Conservation (phyloP, 2,329 filamentous ascomycete genomes). For the Boeremia lycopersici region DNA sequence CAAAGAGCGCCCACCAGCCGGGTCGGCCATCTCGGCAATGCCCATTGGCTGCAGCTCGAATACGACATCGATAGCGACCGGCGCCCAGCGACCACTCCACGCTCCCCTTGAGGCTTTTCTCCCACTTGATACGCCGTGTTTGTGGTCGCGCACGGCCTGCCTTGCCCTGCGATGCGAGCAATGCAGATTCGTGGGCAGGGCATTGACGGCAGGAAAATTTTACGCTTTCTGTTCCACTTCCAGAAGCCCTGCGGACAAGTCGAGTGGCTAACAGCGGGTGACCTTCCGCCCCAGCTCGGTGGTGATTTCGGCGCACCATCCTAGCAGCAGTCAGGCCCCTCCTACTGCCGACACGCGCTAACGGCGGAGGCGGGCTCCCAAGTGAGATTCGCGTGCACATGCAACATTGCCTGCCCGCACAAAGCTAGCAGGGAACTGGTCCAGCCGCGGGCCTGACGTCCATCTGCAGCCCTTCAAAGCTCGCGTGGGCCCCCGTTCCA, state of each 20-base stretch:
- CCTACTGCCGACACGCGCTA: conserved; percentile 23
- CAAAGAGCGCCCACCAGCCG: not conserved
- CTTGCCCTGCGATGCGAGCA: not conserved
- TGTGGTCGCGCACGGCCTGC: not conserved
- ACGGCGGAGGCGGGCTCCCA: conserved; percentile 23
- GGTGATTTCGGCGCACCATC: conserved; percentile 21
- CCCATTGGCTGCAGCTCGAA: conserved; percentile 21
- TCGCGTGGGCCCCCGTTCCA: conserved; percentile 25
- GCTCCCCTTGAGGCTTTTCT: conserved; percentile 11
- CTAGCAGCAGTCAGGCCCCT: conserved; percentile 19
- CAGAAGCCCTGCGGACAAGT: conserved; percentile 17
- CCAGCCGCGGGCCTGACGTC: conserved; percentile 34
- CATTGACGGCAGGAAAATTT: conserved; percentile 17
- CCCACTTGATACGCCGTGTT: conserved; percentile 6
- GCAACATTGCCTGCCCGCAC: conserved; percentile 21
- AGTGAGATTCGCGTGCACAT: conserved; percentile 29
- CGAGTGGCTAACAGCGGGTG: conserved; percentile 8
- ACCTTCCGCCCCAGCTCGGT: conserved; percentile 20
- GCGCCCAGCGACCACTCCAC: conserved; percentile 5
- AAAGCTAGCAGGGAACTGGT: conserved; percentile 29
- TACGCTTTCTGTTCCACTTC: conserved; percentile 20
- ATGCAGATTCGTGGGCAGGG: no score
- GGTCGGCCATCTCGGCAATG: conserved; percentile 18
- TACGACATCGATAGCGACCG: conserved; percentile 10
- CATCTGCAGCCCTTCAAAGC: conserved; percentile 37